Percentiles rank a stretch among this genome's conserved stretches.
Conservation (phyloP, 1,139 yeast species). For the Yamadazyma aaseri region DNA sequence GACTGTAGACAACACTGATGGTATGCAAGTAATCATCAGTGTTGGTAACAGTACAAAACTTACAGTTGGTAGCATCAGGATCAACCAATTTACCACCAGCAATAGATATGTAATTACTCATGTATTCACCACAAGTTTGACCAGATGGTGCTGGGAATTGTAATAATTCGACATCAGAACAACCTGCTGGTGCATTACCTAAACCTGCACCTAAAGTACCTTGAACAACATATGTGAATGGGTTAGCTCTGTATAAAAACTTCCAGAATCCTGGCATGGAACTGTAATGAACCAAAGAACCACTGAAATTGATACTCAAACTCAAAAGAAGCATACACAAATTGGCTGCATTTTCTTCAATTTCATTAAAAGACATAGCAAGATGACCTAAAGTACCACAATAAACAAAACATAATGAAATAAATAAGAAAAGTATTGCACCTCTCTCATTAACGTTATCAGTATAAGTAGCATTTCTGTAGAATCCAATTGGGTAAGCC, state of each 20-base stretch:
- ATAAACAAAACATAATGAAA: constrained; percentile 49
- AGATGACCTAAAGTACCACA: constrained; percentile 61
- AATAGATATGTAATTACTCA: constrained; percentile 40
- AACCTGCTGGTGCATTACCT: constrained; percentile 24
- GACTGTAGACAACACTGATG: constrained; percentile 40
- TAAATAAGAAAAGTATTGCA: constrained; percentile 61
- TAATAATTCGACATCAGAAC: constrained; percentile 25
- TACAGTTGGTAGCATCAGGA: constrained; percentile 45
- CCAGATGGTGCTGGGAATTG: constrained; percentile 41
- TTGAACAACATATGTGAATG: constrained; percentile 59
- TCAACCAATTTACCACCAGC: constrained; percentile 54
- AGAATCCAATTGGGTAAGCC: constrained; percentile 44
- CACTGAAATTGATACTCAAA: constrained; percentile 72
- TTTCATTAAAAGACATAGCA: constrained; percentile 57
- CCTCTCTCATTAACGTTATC: constrained; percentile 47
- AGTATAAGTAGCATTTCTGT: constrained; percentile 29
- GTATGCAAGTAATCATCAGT: constrained; percentile 53
- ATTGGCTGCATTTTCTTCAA: constrained; percentile 73
- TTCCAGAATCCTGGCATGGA: constrained; percentile 48
- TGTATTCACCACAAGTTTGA: constrained; percentile 53
- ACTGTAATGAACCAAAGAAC: constrained; percentile 67
- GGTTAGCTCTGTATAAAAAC: constrained; percentile 63
- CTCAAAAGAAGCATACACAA: constrained; percentile 54
- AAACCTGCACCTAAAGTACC: constrained; percentile 37
- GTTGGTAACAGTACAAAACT: constrained; percentile 44